Conservation (phyloP, 495 filamentous ascomycete species). For the Penicillium fimorum region DNA sequence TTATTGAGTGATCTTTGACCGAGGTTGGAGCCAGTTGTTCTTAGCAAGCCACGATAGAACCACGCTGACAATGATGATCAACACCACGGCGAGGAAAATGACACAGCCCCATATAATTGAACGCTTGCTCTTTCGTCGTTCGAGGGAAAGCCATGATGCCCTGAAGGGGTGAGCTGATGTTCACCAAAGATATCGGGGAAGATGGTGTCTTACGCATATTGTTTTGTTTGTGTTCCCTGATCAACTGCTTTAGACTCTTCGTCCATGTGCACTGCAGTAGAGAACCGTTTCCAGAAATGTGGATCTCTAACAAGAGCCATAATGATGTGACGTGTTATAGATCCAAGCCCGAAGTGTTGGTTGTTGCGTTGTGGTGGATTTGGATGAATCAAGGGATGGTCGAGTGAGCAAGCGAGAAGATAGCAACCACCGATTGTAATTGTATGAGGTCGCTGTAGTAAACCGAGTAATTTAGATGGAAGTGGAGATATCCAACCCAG, state of each 20-base stretch:
- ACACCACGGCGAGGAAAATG: conserved; percentile 29
- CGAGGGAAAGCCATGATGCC: conserved; percentile 35
- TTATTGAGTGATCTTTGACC: conserved; percentile 8
- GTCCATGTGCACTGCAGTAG: conserved; percentile 54
- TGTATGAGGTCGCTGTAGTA: neutral
- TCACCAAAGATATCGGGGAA: neutral
- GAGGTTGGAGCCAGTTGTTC: conserved; percentile 39
- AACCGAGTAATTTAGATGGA: neutral
- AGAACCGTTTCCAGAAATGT: conserved; percentile 63
- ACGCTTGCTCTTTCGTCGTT: conserved; percentile 35
- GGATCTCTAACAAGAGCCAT: conserved; percentile 56
- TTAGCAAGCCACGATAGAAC: conserved; percentile 42
- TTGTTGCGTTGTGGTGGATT: neutral
- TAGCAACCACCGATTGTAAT: neutral
- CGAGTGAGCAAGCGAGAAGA: neutral
- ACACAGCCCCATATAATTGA: conserved; percentile 37
- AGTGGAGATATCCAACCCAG: neutral
- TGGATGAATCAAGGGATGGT: conserved; percentile 6
- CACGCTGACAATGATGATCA: conserved; percentile 30
- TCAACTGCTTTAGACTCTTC: conserved; percentile 31
- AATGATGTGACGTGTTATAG: conserved; percentile 1
- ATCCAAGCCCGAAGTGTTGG: neutral
- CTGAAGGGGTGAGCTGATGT: conserved; percentile 4
- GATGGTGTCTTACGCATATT: conserved; percentile 14
- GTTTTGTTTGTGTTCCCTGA: conserved; percentile 15